Percentiles rank a stretch among this genome's conserved stretches.
phyloP scores from a whole-genome alignment of 1,139 yeast species.

The Candida tropicalis region DNA sequence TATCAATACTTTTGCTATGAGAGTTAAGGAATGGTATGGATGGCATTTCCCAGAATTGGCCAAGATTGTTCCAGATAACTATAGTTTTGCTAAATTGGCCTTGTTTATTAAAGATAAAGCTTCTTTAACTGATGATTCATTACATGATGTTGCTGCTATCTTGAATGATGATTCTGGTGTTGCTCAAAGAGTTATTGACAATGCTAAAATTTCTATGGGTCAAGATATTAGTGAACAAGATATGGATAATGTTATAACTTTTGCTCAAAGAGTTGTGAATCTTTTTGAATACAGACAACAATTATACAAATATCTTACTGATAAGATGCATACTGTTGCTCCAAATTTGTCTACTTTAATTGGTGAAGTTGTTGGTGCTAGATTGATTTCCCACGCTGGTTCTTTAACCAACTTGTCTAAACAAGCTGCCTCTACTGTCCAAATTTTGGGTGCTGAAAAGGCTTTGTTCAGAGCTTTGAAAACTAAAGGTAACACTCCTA shows the following conservation, averaged over 20 bases:
- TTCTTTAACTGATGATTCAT: constrained; percentile 76
- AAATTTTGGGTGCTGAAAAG: constrained; percentile 98
- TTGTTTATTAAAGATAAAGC: constrained; percentile 86
- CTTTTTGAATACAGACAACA: constrained; percentile 94
- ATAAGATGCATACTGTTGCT: constrained; percentile 98
- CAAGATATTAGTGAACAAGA: constrained; percentile 92
- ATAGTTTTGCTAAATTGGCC: constrained; percentile 81
- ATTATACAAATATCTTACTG: constrained; percentile 81
- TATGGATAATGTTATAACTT: constrained; percentile 79
- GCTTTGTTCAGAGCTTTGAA: constrained; percentile 97
- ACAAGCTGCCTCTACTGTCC: constrained; percentile 98
- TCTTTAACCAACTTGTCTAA: constrained; percentile 91
- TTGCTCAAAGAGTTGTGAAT: constrained; percentile 94
- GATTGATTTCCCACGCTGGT: constrained; percentile 97
- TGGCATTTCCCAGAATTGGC: constrained; percentile 99
- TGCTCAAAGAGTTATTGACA: constrained; percentile 86
- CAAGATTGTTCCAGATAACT: constrained; percentile 92
- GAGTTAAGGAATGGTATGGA: constrained; percentile 99
- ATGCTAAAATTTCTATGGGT: constrained; percentile 98
- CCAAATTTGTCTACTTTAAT: constrained; percentile 94
- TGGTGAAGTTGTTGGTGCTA: constrained; percentile 98
- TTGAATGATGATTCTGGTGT: constrained; percentile 92
- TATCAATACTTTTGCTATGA: constrained; percentile 96
- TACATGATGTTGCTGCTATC: constrained; percentile 86
- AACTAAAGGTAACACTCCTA: constrained; percentile 98